Evolutionary conservation across 805 yeast species (phyloP).

Genomic region (Grigorovia transvaalensis): DNA sequence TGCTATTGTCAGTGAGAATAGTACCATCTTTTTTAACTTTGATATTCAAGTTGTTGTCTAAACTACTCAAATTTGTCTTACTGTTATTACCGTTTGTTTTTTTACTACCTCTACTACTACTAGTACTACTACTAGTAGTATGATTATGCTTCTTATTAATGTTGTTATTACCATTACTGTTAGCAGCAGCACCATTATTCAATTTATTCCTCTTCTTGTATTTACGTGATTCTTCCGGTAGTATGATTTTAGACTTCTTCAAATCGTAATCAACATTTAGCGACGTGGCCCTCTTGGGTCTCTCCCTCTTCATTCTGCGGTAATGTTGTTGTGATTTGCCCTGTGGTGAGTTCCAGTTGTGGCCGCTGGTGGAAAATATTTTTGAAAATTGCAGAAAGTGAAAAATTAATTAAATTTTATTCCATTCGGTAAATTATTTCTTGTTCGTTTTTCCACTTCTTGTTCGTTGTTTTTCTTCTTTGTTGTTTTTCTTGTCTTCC

Average conservation of each 20-base stretch:
- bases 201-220: neutral
- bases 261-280: conserved; percentile 26
- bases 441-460: neutral
- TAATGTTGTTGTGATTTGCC: no score
- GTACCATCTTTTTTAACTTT: no score
- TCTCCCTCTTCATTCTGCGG: conserved; percentile 4
- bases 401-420: no score
- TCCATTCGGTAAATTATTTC: neutral
- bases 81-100: neutral
- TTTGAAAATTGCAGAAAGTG: neutral
- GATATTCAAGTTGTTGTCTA: no score
- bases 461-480: neutral
- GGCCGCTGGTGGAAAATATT: neutral
- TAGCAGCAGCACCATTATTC: neutral
- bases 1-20: neutral
- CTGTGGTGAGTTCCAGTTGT: neutral
- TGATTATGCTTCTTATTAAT: neutral
- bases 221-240: conserved; percentile 12
- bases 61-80: neutral
- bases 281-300: conserved; percentile 24
- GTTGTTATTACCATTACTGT: neutral
- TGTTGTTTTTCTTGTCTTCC: neutral
- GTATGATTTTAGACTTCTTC: conserved; percentile 24
- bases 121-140: no score
- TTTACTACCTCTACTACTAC: neutral